Evolutionary conservation across 2,329 filamentous ascomycete genomes (phyloP).

Genomic region (Purpureocillium lavendulum): DNA sequence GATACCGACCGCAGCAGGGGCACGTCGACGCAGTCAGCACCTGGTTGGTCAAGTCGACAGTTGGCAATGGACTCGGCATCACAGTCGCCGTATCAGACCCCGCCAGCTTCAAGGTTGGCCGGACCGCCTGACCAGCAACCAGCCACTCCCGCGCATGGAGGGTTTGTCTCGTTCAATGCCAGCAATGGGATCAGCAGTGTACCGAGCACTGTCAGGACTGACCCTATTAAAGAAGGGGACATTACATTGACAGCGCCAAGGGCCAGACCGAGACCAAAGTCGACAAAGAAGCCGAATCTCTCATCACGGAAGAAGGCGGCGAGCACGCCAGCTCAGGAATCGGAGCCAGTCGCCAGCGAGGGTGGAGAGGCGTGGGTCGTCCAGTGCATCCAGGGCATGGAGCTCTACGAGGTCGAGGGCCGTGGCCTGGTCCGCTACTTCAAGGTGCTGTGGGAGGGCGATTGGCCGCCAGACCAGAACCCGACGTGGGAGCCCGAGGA

Average conservation of each 20-base stretch:
- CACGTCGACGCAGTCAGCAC: no score
- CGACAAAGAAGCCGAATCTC: no score
- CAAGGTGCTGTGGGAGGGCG: constrained; percentile 46
- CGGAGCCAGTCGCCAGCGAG: not conserved
- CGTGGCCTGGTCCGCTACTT: constrained; percentile 32
- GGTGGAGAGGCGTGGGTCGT: constrained; percentile 31
- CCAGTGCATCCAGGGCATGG: constrained; percentile 33
- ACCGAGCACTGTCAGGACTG: no score
- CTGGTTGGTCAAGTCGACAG: no score
- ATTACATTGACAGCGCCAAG: no score
- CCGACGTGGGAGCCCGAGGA: constrained; percentile 50
- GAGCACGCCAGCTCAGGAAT: not conserved
- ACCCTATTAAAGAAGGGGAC: no score
- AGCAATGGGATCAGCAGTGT: not conserved
- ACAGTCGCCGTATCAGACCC: no score
- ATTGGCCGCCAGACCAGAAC: constrained; percentile 48
- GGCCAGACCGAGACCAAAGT: not conserved
- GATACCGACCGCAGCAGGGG: no score
- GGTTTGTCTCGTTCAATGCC: not conserved
- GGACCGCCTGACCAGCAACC: not conserved
- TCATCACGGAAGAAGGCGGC: constrained; percentile 1
- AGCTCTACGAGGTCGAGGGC: constrained; percentile 26
- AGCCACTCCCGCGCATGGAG: not conserved
- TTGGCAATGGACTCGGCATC: no score
- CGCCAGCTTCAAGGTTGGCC: no score